Percentiles rank a stretch among this genome's conserved stretches.
These are phyloP conservation scores for Solanum habrochaites DNA, from an alignment of 257 asterid genomes.

Conservation along the genomic window DNA sequence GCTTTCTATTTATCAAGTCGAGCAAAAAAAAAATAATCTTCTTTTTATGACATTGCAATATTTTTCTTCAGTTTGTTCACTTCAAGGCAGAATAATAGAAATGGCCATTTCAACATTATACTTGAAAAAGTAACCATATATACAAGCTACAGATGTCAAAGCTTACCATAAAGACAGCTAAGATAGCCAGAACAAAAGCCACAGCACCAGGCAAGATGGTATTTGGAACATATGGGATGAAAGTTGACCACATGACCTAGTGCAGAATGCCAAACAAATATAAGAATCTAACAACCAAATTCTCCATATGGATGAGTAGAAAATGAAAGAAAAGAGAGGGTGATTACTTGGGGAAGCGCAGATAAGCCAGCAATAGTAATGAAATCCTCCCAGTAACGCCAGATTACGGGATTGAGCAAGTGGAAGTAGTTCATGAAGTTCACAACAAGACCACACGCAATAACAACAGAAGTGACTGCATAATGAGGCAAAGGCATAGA, in stretches of 20 bases:
- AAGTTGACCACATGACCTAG: constrained; percentile 98
- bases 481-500: constrained; percentile 97
- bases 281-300: background rate
- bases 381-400: constrained; percentile 93
- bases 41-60: background rate
- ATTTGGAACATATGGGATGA: constrained; percentile 77
- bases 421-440: constrained; percentile 62
- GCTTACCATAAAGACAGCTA: constrained; percentile 68
- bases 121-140: background rate
- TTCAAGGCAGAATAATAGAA: background rate
- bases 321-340: background rate
- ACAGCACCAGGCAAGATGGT: constrained; percentile 68
- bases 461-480: constrained; percentile 54
- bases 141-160: background rate
- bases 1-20: background rate
- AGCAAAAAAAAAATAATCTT: background rate
- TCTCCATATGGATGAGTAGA: background rate
- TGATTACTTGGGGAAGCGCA: constrained; percentile 73
- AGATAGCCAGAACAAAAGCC: constrained; percentile 40
- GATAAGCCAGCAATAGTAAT: constrained; percentile 78
- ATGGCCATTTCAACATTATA: background rate
- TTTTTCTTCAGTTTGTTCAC: background rate
- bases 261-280: background rate
- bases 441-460: constrained; percentile 63
- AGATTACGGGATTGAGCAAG: constrained; percentile 50